Base-by-base conservation (phyloP, 2,329 filamentous ascomycete species). In the Rugonectria rugulosa region DNA sequence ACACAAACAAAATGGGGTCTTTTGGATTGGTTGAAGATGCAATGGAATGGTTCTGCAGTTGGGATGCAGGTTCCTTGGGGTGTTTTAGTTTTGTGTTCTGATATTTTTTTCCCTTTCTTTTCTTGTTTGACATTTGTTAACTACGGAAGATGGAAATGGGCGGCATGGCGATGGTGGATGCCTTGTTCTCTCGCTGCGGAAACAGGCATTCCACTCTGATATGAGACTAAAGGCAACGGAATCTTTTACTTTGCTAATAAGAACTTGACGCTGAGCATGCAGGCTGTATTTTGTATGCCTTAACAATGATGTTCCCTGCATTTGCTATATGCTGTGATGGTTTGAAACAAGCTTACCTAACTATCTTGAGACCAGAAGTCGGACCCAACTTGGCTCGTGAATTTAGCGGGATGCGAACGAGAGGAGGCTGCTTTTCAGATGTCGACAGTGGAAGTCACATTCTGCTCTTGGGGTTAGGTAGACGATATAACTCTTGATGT, bases 221-320 rank as follows among this genome's bases (percentile, higher is more conserved):
- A 23, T 42, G 52, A 17, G 52, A 46, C 40, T 40, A 41, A 53
- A 37, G 31, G 47, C 52, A 41, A 38, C 34, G 27, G 53, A 52
- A 55, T 51, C 46, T 52, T 29, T 41, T 48, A 45, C 55, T 54
- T 57, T 66, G 57, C 51, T 64, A 67, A 62, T 57, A 60, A 56
- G 36, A 61, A 55, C 51, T 38, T 44, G 27, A 51, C 43, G 42
- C 46, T 52, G 31, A 47, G 62, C 57, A 64, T 67, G 62, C 53
- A 27, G 21, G 37, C 17, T 32, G 29, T 50, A 44, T 50, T 53
- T 51, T 52, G 54, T 62, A 64, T 64, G 57, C 51, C 41, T 19
- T 49, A 44, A 27, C 12, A 31, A 15, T 50, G n/a, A 17, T 37
- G 11, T 20, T n/a, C 31, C 42, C 15, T n/a, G 29, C 14, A 19